Evolutionary conservation across 78 protist genomes (phyloP).

Genomic region (Dictyostelium purpureum): DNA sequence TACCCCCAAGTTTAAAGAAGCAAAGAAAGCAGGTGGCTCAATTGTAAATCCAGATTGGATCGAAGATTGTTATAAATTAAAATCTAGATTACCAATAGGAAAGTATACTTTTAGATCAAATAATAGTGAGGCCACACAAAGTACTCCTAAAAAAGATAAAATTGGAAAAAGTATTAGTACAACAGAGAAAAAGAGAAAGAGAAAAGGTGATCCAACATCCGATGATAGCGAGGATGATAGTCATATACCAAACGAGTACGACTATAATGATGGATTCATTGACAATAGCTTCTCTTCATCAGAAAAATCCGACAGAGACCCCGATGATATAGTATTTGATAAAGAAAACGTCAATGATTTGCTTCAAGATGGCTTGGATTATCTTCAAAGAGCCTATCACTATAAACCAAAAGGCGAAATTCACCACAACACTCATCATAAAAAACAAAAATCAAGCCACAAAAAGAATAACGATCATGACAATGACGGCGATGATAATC

Average conservation of each 20-base stretch:
- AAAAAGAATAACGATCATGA: background rate
- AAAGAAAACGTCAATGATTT: constrained; percentile 24
- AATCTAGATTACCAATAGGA: constrained; percentile 38
- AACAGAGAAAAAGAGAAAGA: constrained; percentile 1
- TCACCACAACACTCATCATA: background rate
- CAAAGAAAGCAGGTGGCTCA: constrained; percentile 46
- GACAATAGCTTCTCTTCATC: background rate
- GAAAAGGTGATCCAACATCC: background rate
- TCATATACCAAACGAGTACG: constrained; percentile 55
- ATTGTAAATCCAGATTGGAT: constrained; percentile 39
- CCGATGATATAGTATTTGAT: background rate
- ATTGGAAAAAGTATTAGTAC: constrained; percentile 18
- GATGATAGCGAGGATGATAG: constrained; percentile 55
- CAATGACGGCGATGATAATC: no score
- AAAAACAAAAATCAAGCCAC: background rate
- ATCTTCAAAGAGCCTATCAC: constrained; percentile 18
- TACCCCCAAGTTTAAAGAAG: constrained; percentile 25
- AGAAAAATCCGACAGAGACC: background rate
- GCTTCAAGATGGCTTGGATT: constrained; percentile 30
- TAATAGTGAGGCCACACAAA: background rate
- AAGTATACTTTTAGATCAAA: background rate
- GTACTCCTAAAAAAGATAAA: background rate
- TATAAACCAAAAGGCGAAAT: background rate
- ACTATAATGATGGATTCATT: constrained; percentile 38
- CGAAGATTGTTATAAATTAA: constrained; percentile 52